phyloP scores from a whole-genome alignment of 2,329 filamentous ascomycete species.

The Alternaria postmessia region DNA sequence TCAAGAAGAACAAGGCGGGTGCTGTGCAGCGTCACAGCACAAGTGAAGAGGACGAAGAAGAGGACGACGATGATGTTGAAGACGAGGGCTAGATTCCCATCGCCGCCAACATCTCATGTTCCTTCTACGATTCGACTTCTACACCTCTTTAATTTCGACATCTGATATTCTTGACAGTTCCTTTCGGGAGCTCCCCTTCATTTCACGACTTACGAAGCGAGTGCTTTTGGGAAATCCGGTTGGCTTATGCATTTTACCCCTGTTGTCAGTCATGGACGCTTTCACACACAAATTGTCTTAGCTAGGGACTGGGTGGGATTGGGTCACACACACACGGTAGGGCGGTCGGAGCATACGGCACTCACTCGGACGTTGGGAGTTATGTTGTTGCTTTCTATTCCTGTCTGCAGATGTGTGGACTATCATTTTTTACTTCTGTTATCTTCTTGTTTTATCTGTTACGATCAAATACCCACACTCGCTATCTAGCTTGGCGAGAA shows the following conservation, averaged over 20 bases:
- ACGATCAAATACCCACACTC: constrained; percentile 38
- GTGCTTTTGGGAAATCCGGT: constrained; percentile 42
- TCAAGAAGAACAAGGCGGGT: constrained; percentile 61
- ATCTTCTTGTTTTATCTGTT: constrained; percentile 15
- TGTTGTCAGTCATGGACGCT: constrained; percentile 34
- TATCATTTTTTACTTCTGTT: constrained; percentile 12
- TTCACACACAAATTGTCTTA: constrained; percentile 46
- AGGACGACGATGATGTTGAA: constrained; percentile 61
- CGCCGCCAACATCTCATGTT: neutral
- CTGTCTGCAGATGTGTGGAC: constrained; percentile 19
- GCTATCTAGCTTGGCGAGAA: constrained; percentile 33
- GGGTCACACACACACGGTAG: constrained; percentile 33
- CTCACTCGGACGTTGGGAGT: constrained; percentile 11
- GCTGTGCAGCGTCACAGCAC: constrained; percentile 52
- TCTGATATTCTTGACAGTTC: constrained; percentile 29
- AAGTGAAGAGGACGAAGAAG: constrained; percentile 62
- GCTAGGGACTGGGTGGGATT: constrained; percentile 31
- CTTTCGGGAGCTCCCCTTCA: constrained; percentile 30
- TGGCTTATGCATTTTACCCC: constrained; percentile 44
- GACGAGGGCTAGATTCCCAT: constrained; percentile 49
- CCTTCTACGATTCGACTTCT: constrained; percentile 19
- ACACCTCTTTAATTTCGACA: constrained; percentile 32
- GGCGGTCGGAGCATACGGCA: constrained; percentile 31
- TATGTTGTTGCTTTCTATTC: constrained; percentile 15
- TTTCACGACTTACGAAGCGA: constrained; percentile 52